A percentile compares a stretch with the other conserved stretches of the same genome.
These are phyloP conservation scores for Suillus decipiens DNA, from an alignment of 768 basidiomycete genomes.

Conservation along the genomic window DNA sequence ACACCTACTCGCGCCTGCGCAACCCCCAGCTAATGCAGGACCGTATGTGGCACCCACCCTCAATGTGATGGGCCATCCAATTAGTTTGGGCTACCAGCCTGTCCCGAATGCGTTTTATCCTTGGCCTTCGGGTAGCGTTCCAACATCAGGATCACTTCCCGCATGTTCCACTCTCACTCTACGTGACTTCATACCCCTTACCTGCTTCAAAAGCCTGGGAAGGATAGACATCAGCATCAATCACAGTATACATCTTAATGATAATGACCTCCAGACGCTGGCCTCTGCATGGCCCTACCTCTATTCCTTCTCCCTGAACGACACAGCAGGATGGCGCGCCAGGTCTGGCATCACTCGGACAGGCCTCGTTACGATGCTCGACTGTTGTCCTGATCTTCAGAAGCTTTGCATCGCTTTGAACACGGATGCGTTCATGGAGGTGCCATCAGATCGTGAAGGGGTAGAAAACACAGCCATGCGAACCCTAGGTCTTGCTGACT, in stretches of 20 bases:
- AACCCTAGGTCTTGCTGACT: conserved; percentile 5
- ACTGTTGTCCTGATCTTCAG: conserved; percentile 4
- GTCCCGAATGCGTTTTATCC: not conserved
- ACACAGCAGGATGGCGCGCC: conserved; percentile 1
- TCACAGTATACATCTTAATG: conserved; percentile 1
- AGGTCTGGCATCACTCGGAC: conserved; percentile 7
- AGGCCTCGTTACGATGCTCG: conserved; percentile 5
- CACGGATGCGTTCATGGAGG: conserved; percentile 1
- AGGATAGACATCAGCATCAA: conserved; percentile 7
- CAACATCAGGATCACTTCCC: not conserved
- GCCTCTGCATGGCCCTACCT: conserved; percentile 7
- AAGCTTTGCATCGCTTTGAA: conserved; percentile 9
- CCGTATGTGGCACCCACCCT: not conserved
- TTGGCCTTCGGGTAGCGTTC: not conserved
- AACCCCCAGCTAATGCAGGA: not conserved
- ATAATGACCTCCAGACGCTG: not conserved
- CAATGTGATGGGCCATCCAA: not conserved
- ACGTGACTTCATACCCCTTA: conserved; percentile 6
- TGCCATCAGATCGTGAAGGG: conserved; percentile 1
- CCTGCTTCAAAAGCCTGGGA: conserved; percentile 2
- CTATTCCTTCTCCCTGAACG: conserved; percentile 7
- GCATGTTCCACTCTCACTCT: not conserved
- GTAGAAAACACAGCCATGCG: conserved; percentile 1
- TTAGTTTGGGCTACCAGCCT: not conserved
- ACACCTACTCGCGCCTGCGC: not conserved